Evolutionary conservation across 2,329 filamentous ascomycete species (phyloP).

Genomic region (Sphaerulina populicola): DNA sequence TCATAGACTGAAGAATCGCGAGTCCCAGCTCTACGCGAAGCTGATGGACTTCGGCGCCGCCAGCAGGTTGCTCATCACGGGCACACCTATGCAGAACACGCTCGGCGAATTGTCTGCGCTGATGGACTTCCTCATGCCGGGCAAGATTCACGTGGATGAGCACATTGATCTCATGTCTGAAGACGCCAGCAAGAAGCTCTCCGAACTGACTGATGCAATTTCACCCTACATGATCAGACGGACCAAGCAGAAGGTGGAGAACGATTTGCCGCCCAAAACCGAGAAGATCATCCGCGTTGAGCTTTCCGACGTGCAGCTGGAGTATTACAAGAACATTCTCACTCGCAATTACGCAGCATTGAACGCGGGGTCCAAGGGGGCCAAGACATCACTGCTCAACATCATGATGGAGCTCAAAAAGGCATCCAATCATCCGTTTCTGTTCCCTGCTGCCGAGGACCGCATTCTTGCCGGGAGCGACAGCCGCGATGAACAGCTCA

Average conservation of each 20-base stretch:
- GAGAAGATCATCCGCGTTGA: conserved; percentile 99
- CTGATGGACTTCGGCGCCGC: conserved; percentile 79
- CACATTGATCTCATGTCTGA: conserved; percentile 74
- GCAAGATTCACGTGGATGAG: conserved; percentile 80
- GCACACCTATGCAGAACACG: conserved; percentile 96
- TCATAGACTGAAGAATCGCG: conserved; percentile 90
- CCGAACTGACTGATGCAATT: conserved; percentile 75
- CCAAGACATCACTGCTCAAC: conserved; percentile 91
- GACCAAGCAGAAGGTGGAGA: conserved; percentile 95
- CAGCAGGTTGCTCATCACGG: conserved; percentile 85
- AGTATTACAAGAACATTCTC: conserved; percentile 98
- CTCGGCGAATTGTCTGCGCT: conserved; percentile 84
- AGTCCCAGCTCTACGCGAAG: conserved; percentile 84
- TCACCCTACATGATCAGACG: conserved; percentile 90
- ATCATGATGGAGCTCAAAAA: conserved; percentile 99
- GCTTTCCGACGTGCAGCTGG: conserved; percentile 87
- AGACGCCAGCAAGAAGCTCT: conserved; percentile 77
- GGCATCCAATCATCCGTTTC: conserved; percentile 96
- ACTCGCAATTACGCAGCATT: conserved; percentile 93
- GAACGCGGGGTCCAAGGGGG: conserved; percentile 79
- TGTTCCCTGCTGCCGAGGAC: conserved; percentile 91
- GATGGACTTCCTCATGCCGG: conserved; percentile 96
- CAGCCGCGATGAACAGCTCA: conserved; percentile 80
- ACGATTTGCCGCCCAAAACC: conserved; percentile 89
- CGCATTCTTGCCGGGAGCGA: conserved; percentile 68